Percentiles rank a stretch among this genome's conserved stretches.
Evolutionary conservation across 192 early-diverging fungal species (phyloP).

Genomic region (Umbelopsis vinacea): DNA sequence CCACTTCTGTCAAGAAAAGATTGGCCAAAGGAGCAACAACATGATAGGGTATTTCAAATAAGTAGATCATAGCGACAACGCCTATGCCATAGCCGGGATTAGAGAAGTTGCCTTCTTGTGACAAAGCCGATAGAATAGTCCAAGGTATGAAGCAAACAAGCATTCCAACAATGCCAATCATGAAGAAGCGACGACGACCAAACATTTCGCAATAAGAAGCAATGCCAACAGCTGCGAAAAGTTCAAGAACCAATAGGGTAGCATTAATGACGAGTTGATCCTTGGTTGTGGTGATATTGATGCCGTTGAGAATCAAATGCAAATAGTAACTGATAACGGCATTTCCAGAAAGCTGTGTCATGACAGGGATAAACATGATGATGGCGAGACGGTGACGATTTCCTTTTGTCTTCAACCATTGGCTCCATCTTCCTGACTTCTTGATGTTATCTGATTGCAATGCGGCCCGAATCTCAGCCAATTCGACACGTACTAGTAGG

Average conservation of each 20-base stretch:
- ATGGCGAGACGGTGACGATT: conserved; percentile 25
- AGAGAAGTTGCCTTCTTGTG: background rate
- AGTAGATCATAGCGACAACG: conserved; percentile 25
- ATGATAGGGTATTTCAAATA: conserved; percentile 20
- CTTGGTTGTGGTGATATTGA: conserved; percentile 21
- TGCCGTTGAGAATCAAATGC: conserved; percentile 10
- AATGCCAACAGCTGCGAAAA: conserved; percentile 5
- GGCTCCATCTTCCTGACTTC: background rate
- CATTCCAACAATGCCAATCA: conserved; percentile 19
- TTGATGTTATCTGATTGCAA: conserved; percentile 1
- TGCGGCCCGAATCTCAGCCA: conserved; percentile 16
- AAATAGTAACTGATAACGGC: conserved; percentile 23
- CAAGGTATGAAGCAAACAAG: conserved; percentile 12
- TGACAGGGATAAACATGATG: conserved; percentile 25
- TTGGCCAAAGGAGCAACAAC: conserved; percentile 2
- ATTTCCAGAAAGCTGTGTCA: conserved; percentile 30
- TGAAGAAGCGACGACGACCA: conserved; percentile 25
- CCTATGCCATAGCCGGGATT: background rate
- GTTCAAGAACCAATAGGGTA: conserved; percentile 9
- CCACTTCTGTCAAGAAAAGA: conserved; percentile 8
- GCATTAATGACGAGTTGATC: conserved; percentile 27
- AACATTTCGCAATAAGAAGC: conserved; percentile 1
- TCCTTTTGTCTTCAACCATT: conserved; percentile 24
- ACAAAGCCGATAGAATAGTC: conserved; percentile 23
- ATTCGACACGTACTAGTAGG: conserved; percentile 3